phyloP scores from a whole-genome alignment of 2,329 filamentous ascomycete species.

The Colletotrichum musicola region DNA sequence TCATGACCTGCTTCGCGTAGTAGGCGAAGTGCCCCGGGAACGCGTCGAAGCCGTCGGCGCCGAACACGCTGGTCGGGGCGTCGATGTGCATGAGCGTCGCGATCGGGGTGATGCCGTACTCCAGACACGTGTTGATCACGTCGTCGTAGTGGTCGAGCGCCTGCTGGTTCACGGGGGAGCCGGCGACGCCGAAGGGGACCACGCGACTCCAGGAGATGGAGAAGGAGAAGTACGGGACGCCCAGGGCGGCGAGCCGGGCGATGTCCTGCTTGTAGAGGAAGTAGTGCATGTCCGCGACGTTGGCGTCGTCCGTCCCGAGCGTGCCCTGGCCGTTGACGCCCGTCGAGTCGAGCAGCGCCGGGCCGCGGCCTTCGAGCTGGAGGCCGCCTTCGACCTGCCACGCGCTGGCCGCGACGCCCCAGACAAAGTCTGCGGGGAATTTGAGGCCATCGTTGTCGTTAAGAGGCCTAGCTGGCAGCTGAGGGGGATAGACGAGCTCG shows the following conservation, averaged over 20 bases:
- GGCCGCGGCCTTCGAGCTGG: conserved; percentile 57
- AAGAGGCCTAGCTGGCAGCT: conserved; percentile 64
- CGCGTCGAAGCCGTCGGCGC: conserved; percentile 40
- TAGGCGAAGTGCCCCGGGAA: conserved; percentile 63
- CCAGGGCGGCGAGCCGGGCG: conserved; percentile 63
- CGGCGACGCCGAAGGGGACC: conserved; percentile 62
- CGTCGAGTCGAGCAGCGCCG: conserved; percentile 58
- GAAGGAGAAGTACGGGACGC: conserved; percentile 64
- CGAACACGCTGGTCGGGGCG: conserved; percentile 46
- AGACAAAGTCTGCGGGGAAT: conserved; percentile 61
- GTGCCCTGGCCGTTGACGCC: conserved; percentile 39
- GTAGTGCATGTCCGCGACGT: conserved; percentile 63
- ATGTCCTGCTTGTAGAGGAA: conserved; percentile 70
- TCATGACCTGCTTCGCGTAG: conserved; percentile 65
- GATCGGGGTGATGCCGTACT: conserved; percentile 62
- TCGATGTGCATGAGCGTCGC: conserved; percentile 65
- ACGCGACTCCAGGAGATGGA: conserved; percentile 66
- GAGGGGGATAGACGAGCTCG: conserved; percentile 53
- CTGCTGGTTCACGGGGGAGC: conserved; percentile 63
- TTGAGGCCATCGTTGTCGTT: conserved; percentile 63
- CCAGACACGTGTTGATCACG: conserved; percentile 62
- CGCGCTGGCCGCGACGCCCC: conserved; percentile 63
- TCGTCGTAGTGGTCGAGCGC: conserved; percentile 67
- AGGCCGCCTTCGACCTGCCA: conserved; percentile 60
- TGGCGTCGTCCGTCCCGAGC: conserved; percentile 43